Base-by-base conservation (phyloP, 441 rosid species). In the Pelargonium cotyledonis region DNA sequence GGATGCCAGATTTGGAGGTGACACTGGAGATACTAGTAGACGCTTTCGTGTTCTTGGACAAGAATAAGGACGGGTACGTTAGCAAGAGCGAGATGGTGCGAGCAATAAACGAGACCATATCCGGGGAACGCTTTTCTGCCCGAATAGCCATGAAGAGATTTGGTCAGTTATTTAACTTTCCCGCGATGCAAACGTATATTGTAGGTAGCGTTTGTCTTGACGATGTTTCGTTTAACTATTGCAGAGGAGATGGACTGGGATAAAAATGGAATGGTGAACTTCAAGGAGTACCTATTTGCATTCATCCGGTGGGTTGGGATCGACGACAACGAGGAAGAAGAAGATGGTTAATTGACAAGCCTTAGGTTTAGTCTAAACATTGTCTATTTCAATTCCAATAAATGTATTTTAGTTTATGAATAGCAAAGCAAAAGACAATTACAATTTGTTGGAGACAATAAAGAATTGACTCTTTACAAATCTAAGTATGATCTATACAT, bases 211-310 rank as follows among this genome's bases (percentile, higher is more conserved):
- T 6, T 21, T n/a, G 12, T 60, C 6, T 60, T 8, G 3, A 9
- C 38, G 21, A 31, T 68, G 29, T 31, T 12, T 64, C 8, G 12
- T 15, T 12, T 53, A 12, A 16, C 49, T 35, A 14, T 43, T 85
- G 83, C 88, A 92, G 96, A 90, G 78, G 98, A 94, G 82, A 89
- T 91, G 97, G 98, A 91, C 81, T 91, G 97, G 96, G 97, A 91
- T 78, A 89, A 78, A 68, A 94, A 88, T 61, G 97, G 95, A 43
- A 80, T 73, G 85, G 97, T 93, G 73, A 90, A 84, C 77, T 88
- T 93, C 81, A 94, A 89, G 84, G 98, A 94, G 73, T 91, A 89
- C 76, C 76, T 94, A 44, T 94, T 94, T 70, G 98, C 96, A 67
- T 89, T 91, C 80, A 91, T 95, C 0, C 77, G 79, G 1, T 91